Evolutionary conservation across 2,329 filamentous ascomycete species (phyloP).

Genomic region (Aspergillus fischeri): DNA sequence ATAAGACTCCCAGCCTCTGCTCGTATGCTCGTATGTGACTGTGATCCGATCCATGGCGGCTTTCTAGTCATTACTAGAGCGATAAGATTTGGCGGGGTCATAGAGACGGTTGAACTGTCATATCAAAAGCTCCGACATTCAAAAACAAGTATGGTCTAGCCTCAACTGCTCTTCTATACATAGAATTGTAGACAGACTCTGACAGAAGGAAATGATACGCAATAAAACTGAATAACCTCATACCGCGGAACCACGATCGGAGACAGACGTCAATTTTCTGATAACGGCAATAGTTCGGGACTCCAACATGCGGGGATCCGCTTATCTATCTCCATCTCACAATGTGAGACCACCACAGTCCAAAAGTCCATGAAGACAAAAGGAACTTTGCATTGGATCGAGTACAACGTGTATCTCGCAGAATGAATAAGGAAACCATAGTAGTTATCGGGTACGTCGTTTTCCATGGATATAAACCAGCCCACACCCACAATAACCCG

Average conservation of each 20-base stretch:
- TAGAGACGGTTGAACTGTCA: background rate
- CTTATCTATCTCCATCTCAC: background rate
- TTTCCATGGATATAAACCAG: background rate
- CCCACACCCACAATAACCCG: background rate
- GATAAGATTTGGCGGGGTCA: background rate
- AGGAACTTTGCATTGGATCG: background rate
- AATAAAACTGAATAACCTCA: background rate
- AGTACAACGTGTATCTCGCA: background rate
- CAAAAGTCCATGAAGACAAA: background rate
- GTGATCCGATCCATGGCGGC: background rate
- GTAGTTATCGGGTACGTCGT: constrained; percentile 34
- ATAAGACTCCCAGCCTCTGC: background rate
- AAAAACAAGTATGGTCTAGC: background rate
- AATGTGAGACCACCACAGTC: background rate
- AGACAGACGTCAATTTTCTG: background rate
- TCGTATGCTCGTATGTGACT: background rate
- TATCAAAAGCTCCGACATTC: background rate
- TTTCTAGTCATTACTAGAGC: background rate
- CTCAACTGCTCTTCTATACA: background rate
- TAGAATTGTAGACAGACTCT: background rate
- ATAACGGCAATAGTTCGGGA: background rate
- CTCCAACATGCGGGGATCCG: background rate
- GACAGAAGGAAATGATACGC: background rate
- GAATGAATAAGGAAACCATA: constrained; percentile 24
- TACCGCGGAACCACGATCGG: background rate